Evolutionary conservation across 495 filamentous ascomycete genomes (phyloP).

Genomic region (Neurospora sp.): DNA sequence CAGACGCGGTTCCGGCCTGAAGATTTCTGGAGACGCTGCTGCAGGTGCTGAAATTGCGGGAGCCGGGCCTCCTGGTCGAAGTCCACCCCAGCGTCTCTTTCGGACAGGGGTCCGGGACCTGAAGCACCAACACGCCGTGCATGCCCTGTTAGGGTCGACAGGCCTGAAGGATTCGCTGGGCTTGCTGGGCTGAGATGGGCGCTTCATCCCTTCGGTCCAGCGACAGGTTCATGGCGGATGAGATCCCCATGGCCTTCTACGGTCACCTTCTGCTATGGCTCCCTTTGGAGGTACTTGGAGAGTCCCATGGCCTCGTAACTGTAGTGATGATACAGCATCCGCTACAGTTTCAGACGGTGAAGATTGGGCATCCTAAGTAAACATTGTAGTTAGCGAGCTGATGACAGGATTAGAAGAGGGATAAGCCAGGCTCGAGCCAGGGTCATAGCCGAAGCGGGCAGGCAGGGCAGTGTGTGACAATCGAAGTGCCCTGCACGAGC

Average conservation of each 20-base stretch:
- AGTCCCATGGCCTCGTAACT: background rate
- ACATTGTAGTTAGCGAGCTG: background rate
- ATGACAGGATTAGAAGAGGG: background rate
- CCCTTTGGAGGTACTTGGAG: background rate
- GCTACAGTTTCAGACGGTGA: background rate
- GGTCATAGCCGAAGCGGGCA: background rate
- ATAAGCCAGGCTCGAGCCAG: background rate
- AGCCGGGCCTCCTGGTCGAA: conserved; percentile 2
- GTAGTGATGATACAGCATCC: background rate
- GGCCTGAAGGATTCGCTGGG: background rate
- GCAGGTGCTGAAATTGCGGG: conserved; percentile 7
- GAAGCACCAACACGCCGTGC: background rate
- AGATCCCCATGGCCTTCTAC: background rate
- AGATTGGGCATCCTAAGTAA: background rate
- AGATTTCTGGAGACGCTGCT: conserved; percentile 6
- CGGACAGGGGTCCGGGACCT: background rate
- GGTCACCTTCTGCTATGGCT: background rate
- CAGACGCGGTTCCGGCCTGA: background rate
- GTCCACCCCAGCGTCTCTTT: background rate
- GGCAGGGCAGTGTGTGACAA: background rate
- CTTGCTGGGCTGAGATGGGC: conserved; percentile 6
- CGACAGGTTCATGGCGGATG: background rate
- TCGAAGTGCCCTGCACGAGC: background rate
- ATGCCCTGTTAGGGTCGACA: background rate
- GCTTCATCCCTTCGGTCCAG: background rate